Conservation (phyloP, 257 asterid genomes). For the Nicotiana paniculata region DNA sequence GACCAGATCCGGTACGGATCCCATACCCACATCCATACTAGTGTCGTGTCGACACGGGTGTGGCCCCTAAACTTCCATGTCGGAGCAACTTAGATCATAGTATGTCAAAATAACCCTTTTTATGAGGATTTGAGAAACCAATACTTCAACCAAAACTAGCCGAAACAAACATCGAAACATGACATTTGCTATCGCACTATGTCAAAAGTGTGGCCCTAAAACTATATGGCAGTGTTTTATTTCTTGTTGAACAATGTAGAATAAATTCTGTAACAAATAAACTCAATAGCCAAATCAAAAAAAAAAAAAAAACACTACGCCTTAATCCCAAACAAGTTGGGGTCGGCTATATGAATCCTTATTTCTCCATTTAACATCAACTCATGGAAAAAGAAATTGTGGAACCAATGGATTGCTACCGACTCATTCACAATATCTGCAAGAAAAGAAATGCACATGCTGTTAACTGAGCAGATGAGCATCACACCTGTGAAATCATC, state of each 20-base stretch:
- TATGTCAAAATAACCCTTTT: background rate
- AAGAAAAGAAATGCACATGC: background rate
- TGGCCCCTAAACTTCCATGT: too few species aligned
- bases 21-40: too few species aligned
- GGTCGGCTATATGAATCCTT: too few species aligned
- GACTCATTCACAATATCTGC: background rate
- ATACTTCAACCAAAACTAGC: background rate
- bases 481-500: slow-evolving; percentile 80
- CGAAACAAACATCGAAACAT: background rate
- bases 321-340: too few species aligned
- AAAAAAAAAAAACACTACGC: too few species aligned
- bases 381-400: too few species aligned
- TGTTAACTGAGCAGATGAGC: slow-evolving; percentile 11
- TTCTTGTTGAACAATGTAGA: background rate
- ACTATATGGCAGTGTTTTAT: background rate
- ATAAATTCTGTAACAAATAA: background rate
- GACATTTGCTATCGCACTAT: background rate
- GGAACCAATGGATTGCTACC: background rate
- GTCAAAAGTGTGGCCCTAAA: slow-evolving; percentile 1
- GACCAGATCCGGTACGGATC: too few species aligned
- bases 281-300: background rate
- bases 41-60: too few species aligned
- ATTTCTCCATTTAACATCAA: too few species aligned
- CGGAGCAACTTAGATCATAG: background rate
- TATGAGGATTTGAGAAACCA: background rate